Evolutionary conservation across 805 yeast genomes (phyloP), one percentile per base, ranked within the genome.

Genomic region (Monosporozyma siamensis): DNA sequence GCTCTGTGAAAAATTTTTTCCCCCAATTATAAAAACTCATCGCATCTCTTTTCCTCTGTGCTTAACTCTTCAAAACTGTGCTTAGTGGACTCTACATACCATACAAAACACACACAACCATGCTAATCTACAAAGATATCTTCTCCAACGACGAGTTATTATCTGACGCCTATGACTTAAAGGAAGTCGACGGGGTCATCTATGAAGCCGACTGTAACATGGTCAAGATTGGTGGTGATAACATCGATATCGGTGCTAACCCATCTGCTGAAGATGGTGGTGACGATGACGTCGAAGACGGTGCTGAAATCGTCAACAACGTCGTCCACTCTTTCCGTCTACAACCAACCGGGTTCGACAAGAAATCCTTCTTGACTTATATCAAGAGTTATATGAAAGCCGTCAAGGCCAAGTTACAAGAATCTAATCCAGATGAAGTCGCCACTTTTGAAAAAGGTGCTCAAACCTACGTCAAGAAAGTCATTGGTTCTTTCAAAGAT

Each of bases 371-470:
- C 83, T 69, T 90, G 70, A 76, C 88, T 60, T 92, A 90, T 86
- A 84, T 92, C 75, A 92, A 92, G 80, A 94, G 92, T 63, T 92
- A 92, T 94, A 90, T 92, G 97, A 92, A 92, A 84, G 73, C 72
- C 59, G 78, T 92, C 71, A 90, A 90, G 84, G 82, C 86, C 58
- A 71, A 85, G 69, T 80, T 92, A 64, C 82, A 85, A 65, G 97
- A 89, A 79, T 57, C 74, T 56, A 70, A 78, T 73, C 97, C 98
- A 65, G 97, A 90, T 39, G 75, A 74, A 62, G 78, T 92, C 59
- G 80, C 82, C 64, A 71, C 69, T 55, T 92, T 92, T 71, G 97
- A 90, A 80, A 90, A 92, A 78, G 97, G 97, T 69, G 98, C 98
- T 60, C 77, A 80, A 59, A 71, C 85, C 59, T 92, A 89, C 79